Base-by-base conservation (phyloP, 2,329 filamentous ascomycete genomes). In the Claviceps maximensis region DNA sequence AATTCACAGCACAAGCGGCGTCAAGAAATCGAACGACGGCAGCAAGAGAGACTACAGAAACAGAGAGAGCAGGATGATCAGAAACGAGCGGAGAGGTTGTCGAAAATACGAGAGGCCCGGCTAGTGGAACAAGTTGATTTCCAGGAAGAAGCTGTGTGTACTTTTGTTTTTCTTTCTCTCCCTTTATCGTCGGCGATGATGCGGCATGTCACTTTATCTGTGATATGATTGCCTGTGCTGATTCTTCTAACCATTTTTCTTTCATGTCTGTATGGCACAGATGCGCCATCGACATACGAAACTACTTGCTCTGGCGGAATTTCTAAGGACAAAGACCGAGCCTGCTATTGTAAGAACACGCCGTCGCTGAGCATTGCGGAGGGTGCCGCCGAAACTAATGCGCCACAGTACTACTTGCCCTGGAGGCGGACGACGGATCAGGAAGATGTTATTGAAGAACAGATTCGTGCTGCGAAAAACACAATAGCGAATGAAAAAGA, bases 21-120 rank as follows among this genome's bases (percentile, higher is more conserved):
- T 54, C 79, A 78, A 56, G 89, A 91, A 66, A 89, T 91, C 66
- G 89, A 93, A 71, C 84, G 81, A 68, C 83, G 84, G 59, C 88
- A 90, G 68, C 81, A 86, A 63, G 86, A 86, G 63, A 88, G 84
- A 68, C 76, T 85, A 58, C 81, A 84, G 66, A 75, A 83, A 61
- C 86, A 90, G 66, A 82, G 80, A 58, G 78, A 79, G 57, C 82
- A 91, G 66, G 83, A 86, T 58, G 80, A 84, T 58, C 80, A 82
- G 66, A 73, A 80, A 60, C 80, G 80, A 65, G 77, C 78, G 54
- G 82, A 84, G 69, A 83, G 79, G 61, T 70, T 82, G 50, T 80
- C 83, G 45, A 78, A 80, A 61, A 69, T 89, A 55, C 75, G 74
- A 50, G 74, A 71, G 50, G 69, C 77, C 58, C 78, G 89, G 55